Base-by-base conservation (phyloP, 257 asterid genomes). In the Linderniella brevidens region DNA sequence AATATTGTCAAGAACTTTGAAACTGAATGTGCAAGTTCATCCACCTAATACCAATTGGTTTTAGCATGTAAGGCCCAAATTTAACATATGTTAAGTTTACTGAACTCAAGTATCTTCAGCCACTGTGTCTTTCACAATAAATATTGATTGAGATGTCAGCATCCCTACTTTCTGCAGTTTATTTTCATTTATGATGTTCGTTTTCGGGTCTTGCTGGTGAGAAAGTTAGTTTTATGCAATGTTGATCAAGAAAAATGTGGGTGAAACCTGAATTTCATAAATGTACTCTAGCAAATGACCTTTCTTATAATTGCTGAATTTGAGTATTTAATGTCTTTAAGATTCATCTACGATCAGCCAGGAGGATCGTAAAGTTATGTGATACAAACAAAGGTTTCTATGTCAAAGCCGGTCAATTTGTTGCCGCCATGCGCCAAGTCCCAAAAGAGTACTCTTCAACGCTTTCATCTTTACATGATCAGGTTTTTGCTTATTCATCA, bases 321-420 rank as follows among this genome's bases (percentile, higher is more conserved):
- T 56, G 42, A 42, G 46, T 38, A 48, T 50, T 59, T 8, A 52
- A 43, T 40, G 41, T 38, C 41, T 42, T 61, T 12, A 55, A 86
- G 96, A 77, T 86, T 37, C 93, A 88, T 73, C 72, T 70, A 42
- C 73, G 98, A 50, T 80, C 93, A 17, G 98, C 98, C 17, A 66
- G 67, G 60, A 68, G 93, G 65, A 63, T 83, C 49, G 57, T 74
- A 56, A 62, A 53, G 44, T 56, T 88, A 50, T 88, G 95, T 37
- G 93, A 87, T 54, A 58, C 75, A 64, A 88, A 88, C 70, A 74
- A 55, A 70, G 97, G 97, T 56, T 74, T 88, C 68, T 87, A 87
- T 60, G 88, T 87, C 48, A 87, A 87, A 75, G 97, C 88, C 32
- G 95, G 94, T 59, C 98, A 88, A 72, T 88, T 80, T 69, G 82